phyloP scores from a whole-genome alignment of 768 basidiomycete genomes.

The Leucosporidium yakuticum region DNA sequence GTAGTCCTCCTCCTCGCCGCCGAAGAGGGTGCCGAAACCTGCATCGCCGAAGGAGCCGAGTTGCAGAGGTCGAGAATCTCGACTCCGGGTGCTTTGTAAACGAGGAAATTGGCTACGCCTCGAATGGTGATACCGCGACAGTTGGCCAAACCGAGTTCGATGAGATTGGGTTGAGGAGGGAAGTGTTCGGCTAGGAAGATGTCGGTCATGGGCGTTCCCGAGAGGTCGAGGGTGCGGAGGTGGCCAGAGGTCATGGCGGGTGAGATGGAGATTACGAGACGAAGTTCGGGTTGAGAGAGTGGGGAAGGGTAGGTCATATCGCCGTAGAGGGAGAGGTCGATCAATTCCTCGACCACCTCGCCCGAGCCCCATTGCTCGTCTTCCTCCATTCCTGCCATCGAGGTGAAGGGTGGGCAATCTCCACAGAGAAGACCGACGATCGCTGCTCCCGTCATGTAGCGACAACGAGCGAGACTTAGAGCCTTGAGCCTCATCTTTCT shows the following conservation, averaged over 20 bases:
- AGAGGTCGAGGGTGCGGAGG: constrained; percentile 82
- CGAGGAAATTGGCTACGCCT: constrained; percentile 63
- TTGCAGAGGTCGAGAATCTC: constrained; percentile 78
- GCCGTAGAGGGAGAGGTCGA: constrained; percentile 81
- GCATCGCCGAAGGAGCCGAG: constrained; percentile 60
- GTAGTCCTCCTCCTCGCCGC: constrained; percentile 61
- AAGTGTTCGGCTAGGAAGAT: constrained; percentile 52
- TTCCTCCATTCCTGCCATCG: constrained; percentile 24
- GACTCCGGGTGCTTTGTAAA: constrained; percentile 61
- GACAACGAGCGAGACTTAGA: constrained; percentile 78
- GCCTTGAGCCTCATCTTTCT: constrained; percentile 64
- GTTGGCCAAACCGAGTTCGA: constrained; percentile 84
- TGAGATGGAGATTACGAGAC: constrained; percentile 60
- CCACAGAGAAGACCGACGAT: constrained; percentile 51
- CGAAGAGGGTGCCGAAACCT: constrained; percentile 43
- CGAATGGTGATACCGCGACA: constrained; percentile 65
- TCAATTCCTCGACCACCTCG: constrained; percentile 44
- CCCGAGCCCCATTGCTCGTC: constrained; percentile 28
- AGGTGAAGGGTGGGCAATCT: constrained; percentile 31
- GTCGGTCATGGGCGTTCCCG: constrained; percentile 66
- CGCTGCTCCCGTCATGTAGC: constrained; percentile 70
- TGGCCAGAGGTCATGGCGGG: constrained; percentile 72
- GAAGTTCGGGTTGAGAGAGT: constrained; percentile 60
- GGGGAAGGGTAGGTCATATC: constrained; percentile 76
- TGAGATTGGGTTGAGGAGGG: constrained; percentile 61